Conservation (phyloP, 148 eudicot genomes). For the Rhododendron henanense region DNA sequence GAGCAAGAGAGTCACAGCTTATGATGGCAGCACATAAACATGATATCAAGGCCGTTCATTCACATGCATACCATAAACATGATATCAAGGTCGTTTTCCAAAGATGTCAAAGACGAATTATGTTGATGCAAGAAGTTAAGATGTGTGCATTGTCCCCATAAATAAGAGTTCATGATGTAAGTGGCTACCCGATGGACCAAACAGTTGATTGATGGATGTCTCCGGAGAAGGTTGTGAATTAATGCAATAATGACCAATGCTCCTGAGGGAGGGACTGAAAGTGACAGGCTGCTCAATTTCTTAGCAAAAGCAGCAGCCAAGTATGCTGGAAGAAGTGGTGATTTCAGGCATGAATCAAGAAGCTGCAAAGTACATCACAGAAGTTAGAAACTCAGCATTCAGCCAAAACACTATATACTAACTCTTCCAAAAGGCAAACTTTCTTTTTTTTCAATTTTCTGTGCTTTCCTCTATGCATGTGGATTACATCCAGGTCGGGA, state of each 20-base stretch:
- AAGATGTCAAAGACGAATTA: background rate
- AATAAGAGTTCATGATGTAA: background rate
- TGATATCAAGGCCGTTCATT: background rate
- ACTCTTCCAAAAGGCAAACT: background rate
- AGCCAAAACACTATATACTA: background rate
- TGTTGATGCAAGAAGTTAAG: background rate
- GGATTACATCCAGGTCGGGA: background rate
- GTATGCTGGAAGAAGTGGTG: conserved; percentile 91
- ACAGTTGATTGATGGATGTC: conserved; percentile 88
- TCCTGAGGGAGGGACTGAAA: conserved; percentile 85
- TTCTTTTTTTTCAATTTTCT: background rate
- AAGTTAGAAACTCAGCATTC: conserved; percentile 1
- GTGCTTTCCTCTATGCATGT: background rate
- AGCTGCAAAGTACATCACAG: conserved; percentile 43
- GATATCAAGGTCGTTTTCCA: background rate
- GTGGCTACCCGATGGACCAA: conserved; percentile 71
- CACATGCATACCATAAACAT: conserved; percentile 1
- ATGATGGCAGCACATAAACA: background rate
- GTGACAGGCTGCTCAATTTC: conserved; percentile 87
- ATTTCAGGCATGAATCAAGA: conserved; percentile 86
- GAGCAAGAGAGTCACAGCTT: background rate
- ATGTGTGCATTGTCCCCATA: background rate
- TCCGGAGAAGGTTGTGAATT: conserved; percentile 74
- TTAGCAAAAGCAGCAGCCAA: conserved; percentile 90
- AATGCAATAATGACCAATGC: conserved; percentile 66